A percentile compares a stretch with the other conserved stretches of the same genome.
phyloP scores from a whole-genome alignment of 768 basidiomycete species.

The Termitomyces sp. region DNA sequence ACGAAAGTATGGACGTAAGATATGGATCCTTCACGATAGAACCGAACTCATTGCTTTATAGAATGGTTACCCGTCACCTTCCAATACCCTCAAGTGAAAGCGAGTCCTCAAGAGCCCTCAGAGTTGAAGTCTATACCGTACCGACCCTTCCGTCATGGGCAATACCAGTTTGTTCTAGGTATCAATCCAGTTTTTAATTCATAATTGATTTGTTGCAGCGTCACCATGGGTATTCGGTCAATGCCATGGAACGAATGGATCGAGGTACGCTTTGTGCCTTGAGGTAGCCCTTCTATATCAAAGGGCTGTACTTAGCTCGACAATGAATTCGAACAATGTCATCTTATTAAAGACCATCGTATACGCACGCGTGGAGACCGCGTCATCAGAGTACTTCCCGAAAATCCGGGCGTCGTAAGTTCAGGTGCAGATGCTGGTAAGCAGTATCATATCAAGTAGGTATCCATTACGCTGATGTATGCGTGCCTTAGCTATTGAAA shows the following conservation, averaged over 20 bases:
- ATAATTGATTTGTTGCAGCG: not conserved
- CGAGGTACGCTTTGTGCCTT: constrained; percentile 38
- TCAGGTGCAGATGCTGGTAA: constrained; percentile 34
- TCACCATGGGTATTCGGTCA: constrained; percentile 19
- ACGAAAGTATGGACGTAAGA: constrained; percentile 10
- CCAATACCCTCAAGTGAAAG: constrained; percentile 42
- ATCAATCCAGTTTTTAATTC: not conserved
- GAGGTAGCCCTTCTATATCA: not conserved
- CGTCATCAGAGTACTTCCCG: constrained; percentile 43
- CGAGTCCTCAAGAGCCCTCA: constrained; percentile 31
- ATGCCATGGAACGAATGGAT: constrained; percentile 76
- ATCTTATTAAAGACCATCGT: constrained; percentile 53
- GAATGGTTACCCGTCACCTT: constrained; percentile 52
- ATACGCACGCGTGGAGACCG: constrained; percentile 44
- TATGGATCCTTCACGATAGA: not conserved
- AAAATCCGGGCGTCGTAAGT: constrained; percentile 34
- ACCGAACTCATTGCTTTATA: constrained; percentile 13
- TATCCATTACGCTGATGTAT: not conserved
- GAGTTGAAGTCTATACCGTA: constrained; percentile 56
- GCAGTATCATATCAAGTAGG: constrained; percentile 1
- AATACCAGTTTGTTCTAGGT: constrained; percentile 47
- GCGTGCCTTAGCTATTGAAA: constrained; percentile 45
- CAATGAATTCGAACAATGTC: constrained; percentile 45
- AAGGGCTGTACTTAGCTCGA: constrained; percentile 40
- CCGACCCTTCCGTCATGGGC: constrained; percentile 57